Evolutionary conservation across 495 filamentous ascomycete genomes (phyloP).

Genomic region (Venustampulla echinocandica): DNA sequence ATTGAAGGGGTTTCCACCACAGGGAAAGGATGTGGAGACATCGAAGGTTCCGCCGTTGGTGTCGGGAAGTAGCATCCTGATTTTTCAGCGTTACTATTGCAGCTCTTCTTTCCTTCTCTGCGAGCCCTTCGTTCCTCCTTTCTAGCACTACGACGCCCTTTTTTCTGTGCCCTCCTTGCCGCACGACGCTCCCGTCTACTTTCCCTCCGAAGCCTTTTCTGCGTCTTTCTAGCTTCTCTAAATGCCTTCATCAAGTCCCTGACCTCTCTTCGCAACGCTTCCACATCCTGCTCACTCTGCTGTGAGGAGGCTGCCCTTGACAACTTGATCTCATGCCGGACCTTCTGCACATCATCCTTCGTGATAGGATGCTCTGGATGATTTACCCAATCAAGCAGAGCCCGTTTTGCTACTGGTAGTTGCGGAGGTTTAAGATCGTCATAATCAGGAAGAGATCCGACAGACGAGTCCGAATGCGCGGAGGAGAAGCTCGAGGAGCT

Average conservation of each 20-base stretch:
- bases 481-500: conserved; percentile 25
- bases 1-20: background rate
- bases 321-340: conserved; percentile 32
- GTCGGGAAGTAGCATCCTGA: background rate
- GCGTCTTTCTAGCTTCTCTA: conserved; percentile 33
- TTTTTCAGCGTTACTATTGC: too few species aligned
- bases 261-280: conserved; percentile 32
- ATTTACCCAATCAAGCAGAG: conserved; percentile 31
- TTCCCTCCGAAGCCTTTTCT: conserved; percentile 24
- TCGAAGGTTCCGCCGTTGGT: background rate
- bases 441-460: conserved; percentile 38
- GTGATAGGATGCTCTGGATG: conserved; percentile 37
- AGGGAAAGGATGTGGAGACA: background rate
- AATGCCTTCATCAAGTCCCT: conserved; percentile 30
- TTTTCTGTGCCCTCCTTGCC: conserved; percentile 23
- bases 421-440: conserved; percentile 35
- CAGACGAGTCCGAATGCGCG: conserved; percentile 28
- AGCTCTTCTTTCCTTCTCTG: background rate
- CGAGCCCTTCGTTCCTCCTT: conserved; percentile 8
- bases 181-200: conserved; percentile 12
- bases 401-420: conserved; percentile 30
- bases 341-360: conserved; percentile 28
- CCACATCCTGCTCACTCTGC: conserved; percentile 14
- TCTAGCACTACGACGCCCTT: conserved; percentile 21
- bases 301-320: conserved; percentile 22